Evolutionary conservation across 139 green algal species (phyloP), one percentile per base, ranked within the genome.

Genomic region (Zygnema circumcarinatum): DNA sequence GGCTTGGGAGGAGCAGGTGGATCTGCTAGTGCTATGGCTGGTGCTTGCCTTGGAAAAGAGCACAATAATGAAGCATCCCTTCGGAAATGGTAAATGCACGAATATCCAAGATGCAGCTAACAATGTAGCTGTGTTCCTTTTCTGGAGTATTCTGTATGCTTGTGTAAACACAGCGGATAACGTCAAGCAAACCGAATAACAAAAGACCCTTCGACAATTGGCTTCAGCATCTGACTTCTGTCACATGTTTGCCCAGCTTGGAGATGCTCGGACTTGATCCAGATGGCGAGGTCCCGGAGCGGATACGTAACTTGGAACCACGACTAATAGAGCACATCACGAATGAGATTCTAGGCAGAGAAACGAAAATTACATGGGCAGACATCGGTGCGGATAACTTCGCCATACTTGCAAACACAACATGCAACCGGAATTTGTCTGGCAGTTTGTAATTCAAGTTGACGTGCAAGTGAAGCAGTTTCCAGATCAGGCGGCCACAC

Each of bases 321-420:
- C 32, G 36, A 21, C 85, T 90, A 25, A 47, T 90, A 25, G 85
- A 90, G 25, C 85, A 86, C 20, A 84, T 90, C 36, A 54, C 29
- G 35, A 89, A 89, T 56, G 85, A 90, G 42, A 89, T 90, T 40
- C 79, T 90, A 36, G 25, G 42, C 38, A 39, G 40, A 36, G 39
- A 85, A 38, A 39, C 41, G 22, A 86, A 80, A n/a, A 80, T 81
- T 20, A 16, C 29, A 33, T 90, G 81, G 81, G 53, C 47, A 42
- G 85, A 89, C 47, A 89, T 90, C 38, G 85, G 85, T 90, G 62
- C 74, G 85, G 76, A 40, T 40, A 39, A 7, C 40, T 21, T 38
- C 41, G 22, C 39, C 62, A n/a, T 31, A 31, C 79, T 41, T 83
- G 76, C 39, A 16, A 42, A 53, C 16, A 72, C 29, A 29, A 35